Conservation (phyloP, 75 land plant species). For the Cryptomeria japonica region DNA sequence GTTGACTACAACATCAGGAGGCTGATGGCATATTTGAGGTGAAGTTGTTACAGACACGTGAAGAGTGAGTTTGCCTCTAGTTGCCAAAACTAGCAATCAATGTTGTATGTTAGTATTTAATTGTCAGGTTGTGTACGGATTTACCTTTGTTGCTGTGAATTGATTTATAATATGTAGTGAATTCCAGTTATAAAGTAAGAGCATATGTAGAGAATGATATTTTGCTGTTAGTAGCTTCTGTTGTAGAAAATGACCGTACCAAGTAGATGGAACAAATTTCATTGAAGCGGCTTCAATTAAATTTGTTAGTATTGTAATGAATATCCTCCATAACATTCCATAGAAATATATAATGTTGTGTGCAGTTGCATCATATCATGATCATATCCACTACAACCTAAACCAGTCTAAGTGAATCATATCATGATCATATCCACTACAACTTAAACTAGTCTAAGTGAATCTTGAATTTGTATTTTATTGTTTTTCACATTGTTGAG, state of each 20-base stretch:
- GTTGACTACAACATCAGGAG: neutral
- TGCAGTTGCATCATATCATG: too few species aligned
- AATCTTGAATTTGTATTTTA: neutral
- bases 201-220: conserved; percentile 3
- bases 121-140: neutral
- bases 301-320: conserved; percentile 3
- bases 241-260: neutral
- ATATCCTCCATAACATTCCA: neutral
- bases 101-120: conserved; percentile 10
- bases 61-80: neutral
- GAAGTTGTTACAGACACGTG: neutral
- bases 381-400: neutral
- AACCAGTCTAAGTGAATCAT: too few species aligned
- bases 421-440: too few species aligned
- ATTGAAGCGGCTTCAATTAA: neutral
- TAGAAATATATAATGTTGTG: neutral
- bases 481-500: neutral
- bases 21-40: neutral
- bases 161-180: neutral
- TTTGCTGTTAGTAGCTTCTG: neutral
- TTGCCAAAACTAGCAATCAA: neutral
- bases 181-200: neutral
- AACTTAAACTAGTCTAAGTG: too few species aligned
- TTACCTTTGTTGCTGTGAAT: neutral
- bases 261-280: neutral